phyloP scores from a whole-genome alignment of 371 early-diverging fungal genomes.

The Lichtheimia ornata region DNA sequence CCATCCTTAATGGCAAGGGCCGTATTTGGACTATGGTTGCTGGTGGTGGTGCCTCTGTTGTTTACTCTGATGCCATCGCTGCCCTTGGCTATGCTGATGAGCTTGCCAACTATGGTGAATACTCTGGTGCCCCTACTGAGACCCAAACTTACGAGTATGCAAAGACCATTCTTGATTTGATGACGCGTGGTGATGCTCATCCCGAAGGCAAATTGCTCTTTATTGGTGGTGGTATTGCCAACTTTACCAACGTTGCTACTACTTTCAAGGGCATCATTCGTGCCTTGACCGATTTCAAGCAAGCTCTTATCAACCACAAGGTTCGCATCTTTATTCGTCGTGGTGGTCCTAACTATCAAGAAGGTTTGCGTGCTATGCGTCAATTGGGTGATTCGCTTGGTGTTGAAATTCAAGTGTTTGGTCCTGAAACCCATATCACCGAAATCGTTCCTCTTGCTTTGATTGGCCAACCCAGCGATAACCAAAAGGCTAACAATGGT shows the following conservation, averaged over 20 bases:
- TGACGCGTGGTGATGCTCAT: slow-evolving; percentile 87
- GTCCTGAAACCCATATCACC: slow-evolving; percentile 97
- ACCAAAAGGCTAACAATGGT: slow-evolving; percentile 16
- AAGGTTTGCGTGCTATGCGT: slow-evolving; percentile 95
- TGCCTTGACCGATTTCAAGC: slow-evolving; percentile 90
- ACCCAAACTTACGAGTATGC: slow-evolving; percentile 98
- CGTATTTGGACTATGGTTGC: slow-evolving; percentile 99
- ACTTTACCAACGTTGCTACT: slow-evolving; percentile 98
- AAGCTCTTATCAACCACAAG: slow-evolving; percentile 81
- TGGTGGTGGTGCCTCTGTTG: slow-evolving; percentile 98
- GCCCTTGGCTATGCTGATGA: slow-evolving; percentile 91
- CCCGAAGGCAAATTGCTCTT: slow-evolving; percentile 93
- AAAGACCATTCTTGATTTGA: slow-evolving; percentile 95
- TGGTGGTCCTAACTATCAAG: slow-evolving; percentile 98
- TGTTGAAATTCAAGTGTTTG: slow-evolving; percentile 93
- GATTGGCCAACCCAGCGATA: slow-evolving; percentile 52
- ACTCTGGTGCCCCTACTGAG: slow-evolving; percentile 98
- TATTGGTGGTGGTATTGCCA: slow-evolving; percentile 99
- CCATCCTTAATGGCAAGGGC: slow-evolving; percentile 92
- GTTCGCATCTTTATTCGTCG: slow-evolving; percentile 95
- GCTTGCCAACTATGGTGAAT: slow-evolving; percentile 98
- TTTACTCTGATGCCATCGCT: slow-evolving; percentile 96
- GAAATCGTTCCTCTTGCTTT: slow-evolving; percentile 96
- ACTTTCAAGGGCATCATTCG: slow-evolving; percentile 99
- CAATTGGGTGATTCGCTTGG: slow-evolving; percentile 90